Base-by-base conservation (phyloP, 2,329 filamentous ascomycete species). In the Fusarium sp. region DNA sequence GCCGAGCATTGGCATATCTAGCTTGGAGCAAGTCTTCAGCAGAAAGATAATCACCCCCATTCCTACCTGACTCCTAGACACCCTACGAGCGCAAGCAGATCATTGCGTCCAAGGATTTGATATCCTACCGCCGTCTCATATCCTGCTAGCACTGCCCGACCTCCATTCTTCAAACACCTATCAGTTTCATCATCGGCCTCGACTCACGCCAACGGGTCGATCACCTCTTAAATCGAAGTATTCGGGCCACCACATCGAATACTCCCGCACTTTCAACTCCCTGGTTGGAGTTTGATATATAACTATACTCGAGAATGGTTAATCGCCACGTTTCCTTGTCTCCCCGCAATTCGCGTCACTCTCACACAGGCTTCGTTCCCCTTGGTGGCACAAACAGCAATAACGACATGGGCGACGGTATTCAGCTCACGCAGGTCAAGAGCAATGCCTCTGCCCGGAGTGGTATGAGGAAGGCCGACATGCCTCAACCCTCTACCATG, bases 351-450 rank as follows among this genome's bases (percentile, higher is more conserved):
- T 83, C 80, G 47, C 77, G 79, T 44, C 79, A 82, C 48, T 81
- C 81, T 39, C 79, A 82, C 45, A 81, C 81, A 52, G 86, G 86
- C 67, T 88, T 88, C 72, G 77, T 86, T 55, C 85, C 83, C 54
- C 81, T 88, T 38, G 81, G 81, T 70, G 78, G 79, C 68, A 75
- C 75, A 42, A 73, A 74, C 36, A 74, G 74, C 54, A 68, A 72
- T 65, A 71, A 75, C 79, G 81, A 82, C 39, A 83, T 83, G 81
- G 74, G 78, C 62, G 77, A 83, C 38, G 87, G 85, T 58, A 91
- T 91, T 52, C 89, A 89, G 26, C 85, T 91, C 64, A 85, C 85
- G 20, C 82, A 84, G 51, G 87, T 92, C 73, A 85, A 84, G 78
- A 91, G 88, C 80, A 86, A 85, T 74, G 85, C 84, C 70, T 89